These are phyloP conservation scores for Santalum album DNA, from an alignment of 164 flowering plant genomes.

Conservation along the genomic window DNA sequence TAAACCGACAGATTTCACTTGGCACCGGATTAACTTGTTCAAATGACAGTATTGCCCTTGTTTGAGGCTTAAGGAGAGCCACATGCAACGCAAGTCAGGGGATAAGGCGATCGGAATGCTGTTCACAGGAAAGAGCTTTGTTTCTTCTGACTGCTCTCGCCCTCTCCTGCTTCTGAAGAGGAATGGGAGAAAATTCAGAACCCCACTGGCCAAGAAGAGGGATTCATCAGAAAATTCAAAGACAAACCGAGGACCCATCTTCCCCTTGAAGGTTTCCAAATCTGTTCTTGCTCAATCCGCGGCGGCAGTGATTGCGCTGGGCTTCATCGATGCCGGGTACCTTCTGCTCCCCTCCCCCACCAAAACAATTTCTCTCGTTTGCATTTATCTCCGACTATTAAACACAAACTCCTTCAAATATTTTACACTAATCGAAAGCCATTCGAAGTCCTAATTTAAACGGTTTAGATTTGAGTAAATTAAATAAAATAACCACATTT, in stretches of 20 bases:
- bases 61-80: not conserved
- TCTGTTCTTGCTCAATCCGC: constrained; percentile 38
- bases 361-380: too few relatives aligned
- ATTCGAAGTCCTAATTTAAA: too few relatives aligned
- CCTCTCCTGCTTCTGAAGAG: constrained; percentile 10
- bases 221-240: constrained; percentile 19
- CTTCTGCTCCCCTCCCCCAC: not conserved
- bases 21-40: not conserved
- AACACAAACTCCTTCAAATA: too few relatives aligned
- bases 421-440: too few relatives aligned
- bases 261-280: constrained; percentile 29
- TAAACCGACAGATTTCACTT: too few relatives aligned
- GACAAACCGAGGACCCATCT: constrained; percentile 10
- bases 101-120: constrained; percentile 18
- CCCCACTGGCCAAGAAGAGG: constrained; percentile 25
- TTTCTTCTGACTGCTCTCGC: constrained; percentile 9
- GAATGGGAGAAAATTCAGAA: constrained; percentile 16
- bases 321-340: constrained; percentile 89
- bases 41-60: not conserved
- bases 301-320: constrained; percentile 53
- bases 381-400: too few relatives aligned
- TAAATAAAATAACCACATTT: too few relatives aligned
- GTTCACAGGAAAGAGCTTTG: constrained; percentile 20
- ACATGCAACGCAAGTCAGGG: not conserved
- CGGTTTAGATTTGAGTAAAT: too few relatives aligned